Conservation (phyloP, 2,329 filamentous ascomycete genomes). For the Aspergillus fumigatus region DNA sequence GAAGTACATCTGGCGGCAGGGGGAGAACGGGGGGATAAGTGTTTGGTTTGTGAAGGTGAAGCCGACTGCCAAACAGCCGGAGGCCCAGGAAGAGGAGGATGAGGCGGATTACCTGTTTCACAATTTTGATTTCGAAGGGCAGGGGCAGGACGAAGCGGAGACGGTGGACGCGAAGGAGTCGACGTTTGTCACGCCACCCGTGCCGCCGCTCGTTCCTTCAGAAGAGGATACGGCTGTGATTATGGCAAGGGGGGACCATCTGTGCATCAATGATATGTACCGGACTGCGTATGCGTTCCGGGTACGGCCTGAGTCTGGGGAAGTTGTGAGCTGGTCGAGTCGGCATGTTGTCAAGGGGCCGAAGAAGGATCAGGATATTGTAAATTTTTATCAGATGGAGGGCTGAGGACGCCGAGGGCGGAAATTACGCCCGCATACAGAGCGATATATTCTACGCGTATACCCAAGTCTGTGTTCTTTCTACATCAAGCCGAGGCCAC, state of each 20-base stretch:
- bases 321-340: slow-evolving; percentile 40
- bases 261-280: slow-evolving; percentile 46
- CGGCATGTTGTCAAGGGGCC: slow-evolving; percentile 43
- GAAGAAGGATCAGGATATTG: slow-evolving; percentile 44
- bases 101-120: slow-evolving; percentile 44
- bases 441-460: not conserved
- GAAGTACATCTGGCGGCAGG: slow-evolving; percentile 43
- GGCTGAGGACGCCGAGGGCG: not conserved
- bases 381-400: slow-evolving; percentile 33
- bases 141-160: not conserved
- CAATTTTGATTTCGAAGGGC: slow-evolving; percentile 33
- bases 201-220: slow-evolving; percentile 15
- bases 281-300: slow-evolving; percentile 42
- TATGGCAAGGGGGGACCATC: slow-evolving; percentile 38
- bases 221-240: slow-evolving; percentile 24
- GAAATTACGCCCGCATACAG: not conserved
- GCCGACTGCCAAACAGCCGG: not conserved
- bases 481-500: not conserved
- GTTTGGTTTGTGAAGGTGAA: slow-evolving; percentile 43
- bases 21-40: slow-evolving; percentile 29
- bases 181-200: slow-evolving; percentile 20
- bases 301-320: slow-evolving; percentile 24
- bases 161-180: slow-evolving; percentile 3
- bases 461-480: not conserved
- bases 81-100: slow-evolving; percentile 18